Base-by-base conservation (phyloP, 495 filamentous ascomycete species). In the Elasticomyces elasticus region DNA sequence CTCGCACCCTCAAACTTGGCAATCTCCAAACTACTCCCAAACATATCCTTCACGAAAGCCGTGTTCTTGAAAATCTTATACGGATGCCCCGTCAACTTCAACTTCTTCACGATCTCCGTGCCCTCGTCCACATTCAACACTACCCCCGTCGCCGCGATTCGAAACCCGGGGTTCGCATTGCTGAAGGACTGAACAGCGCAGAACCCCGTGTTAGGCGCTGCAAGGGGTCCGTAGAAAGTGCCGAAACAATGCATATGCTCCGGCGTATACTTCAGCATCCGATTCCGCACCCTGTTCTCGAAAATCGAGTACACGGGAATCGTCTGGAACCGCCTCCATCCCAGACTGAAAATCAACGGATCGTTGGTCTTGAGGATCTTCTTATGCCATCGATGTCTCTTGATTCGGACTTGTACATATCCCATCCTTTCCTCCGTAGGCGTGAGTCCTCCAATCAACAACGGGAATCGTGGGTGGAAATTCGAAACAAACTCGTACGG, bases 31-130 rank as follows among this genome's bases (percentile, higher is more conserved):
- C 86, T 74, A 0, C 83, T 83, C 62, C 79, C 89, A 75, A 98
- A 98, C 92, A 98, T 98, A 68, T 96, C 88, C 66, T 89, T 91
- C 74, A 98, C 92, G 71, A 98, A 97, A 17, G 92, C 89, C 0
- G 92, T 98, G 71, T 98, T 98, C 66, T 94, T 94, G 79, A 95
- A 98, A 69, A 98, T 94, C 74, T 97, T 98, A 73, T 88, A 90
- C 5, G 92, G 88, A 25, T 79, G 75, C 58, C 89, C 89, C 15
- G 87, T 94, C 25, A 98, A 78, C 67, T 97, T 98, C 62, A 98
- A 81, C 75, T 98, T 98, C 77, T 98, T 98, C 64, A 97, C 94
- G 59, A 98, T 96, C 63, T 96, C 91, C 0, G 86, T 86, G 41
- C 82, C 85, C 67, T 95, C 87, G 64, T 98, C 92, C 11, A 98